Evolutionary conservation across 768 basidiomycete species (phyloP).

Genomic region (Filobasidium wieringae): DNA sequence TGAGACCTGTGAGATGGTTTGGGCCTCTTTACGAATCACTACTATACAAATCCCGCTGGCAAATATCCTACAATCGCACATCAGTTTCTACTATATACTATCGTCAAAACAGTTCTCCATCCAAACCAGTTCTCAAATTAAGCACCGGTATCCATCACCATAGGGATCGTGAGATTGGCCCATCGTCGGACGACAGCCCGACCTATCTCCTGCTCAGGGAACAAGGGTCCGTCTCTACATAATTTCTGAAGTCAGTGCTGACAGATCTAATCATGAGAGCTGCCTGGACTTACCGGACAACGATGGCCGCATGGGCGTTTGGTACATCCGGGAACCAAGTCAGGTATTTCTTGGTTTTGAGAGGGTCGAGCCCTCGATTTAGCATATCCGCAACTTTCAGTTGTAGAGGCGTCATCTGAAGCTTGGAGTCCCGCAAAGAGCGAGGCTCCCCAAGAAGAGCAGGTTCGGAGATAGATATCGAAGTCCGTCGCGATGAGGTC

Average conservation of each 20-base stretch:
- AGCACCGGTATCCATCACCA: too few species aligned
- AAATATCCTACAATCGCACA: too few species aligned
- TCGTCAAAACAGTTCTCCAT: too few species aligned
- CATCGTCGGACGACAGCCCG: conserved; percentile 23
- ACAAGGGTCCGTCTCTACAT: conserved; percentile 22
- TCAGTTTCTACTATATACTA: too few species aligned
- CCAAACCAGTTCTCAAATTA: too few species aligned
- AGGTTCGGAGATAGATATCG: too few species aligned
- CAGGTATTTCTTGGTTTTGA: conserved; percentile 16
- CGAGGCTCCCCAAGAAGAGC: too few species aligned
- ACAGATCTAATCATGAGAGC: not conserved
- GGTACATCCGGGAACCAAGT: conserved; percentile 28
- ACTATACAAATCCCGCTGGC: too few species aligned
- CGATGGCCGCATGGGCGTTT: conserved; percentile 28
- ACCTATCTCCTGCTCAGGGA: conserved; percentile 24
- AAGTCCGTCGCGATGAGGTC: too few species aligned
- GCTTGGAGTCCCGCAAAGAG: conserved; percentile 5
- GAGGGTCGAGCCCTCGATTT: conserved; percentile 17
- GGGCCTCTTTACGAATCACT: too few species aligned
- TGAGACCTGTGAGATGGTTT: too few species aligned
- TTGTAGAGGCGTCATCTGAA: conserved; percentile 20
- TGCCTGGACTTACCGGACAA: conserved; percentile 23
- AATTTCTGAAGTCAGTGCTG: not conserved
- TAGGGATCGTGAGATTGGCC: conserved; percentile 11
- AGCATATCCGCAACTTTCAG: conserved; percentile 24